A percentile compares a stretch with the other conserved stretches of the same genome.
Conservation (phyloP, 805 yeast species). For the Blastobotrys mokoenaii region DNA sequence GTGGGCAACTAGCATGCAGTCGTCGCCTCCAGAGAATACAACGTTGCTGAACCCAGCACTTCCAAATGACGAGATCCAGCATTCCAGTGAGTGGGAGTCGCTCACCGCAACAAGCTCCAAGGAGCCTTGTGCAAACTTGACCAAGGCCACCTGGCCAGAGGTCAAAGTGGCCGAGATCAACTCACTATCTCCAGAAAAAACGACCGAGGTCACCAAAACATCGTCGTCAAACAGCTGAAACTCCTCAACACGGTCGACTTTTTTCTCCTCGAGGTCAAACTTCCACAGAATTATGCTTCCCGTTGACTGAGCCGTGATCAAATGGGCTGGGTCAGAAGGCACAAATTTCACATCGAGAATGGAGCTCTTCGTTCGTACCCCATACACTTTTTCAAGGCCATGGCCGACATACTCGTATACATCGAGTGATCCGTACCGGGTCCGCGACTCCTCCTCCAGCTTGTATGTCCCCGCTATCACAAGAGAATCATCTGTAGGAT, state of each 20-base stretch:
- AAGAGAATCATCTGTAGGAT: conserved; percentile 39
- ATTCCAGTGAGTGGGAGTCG: conserved; percentile 59
- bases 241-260: conserved; percentile 24
- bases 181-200: conserved; percentile 36
- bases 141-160: conserved; percentile 47
- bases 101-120: conserved; percentile 24
- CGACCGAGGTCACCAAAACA: conserved; percentile 55
- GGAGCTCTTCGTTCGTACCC: conserved; percentile 32
- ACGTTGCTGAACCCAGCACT: conserved; percentile 39
- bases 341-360: conserved; percentile 68
- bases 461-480: conserved; percentile 75
- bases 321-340: conserved; percentile 40
- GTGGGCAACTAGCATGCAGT: conserved; percentile 63
- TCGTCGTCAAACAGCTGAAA: conserved; percentile 41
- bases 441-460: conserved; percentile 46
- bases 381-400: conserved; percentile 16
- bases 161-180: conserved; percentile 54
- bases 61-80: conserved; percentile 77
- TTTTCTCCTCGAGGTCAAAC: conserved; percentile 13
- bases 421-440: conserved; percentile 57
- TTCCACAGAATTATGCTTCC: conserved; percentile 69
- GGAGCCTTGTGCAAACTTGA: conserved; percentile 27
- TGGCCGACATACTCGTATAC: conserved; percentile 35
- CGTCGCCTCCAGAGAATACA: conserved; percentile 82
- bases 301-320: conserved; percentile 70